Conservation (phyloP, 1,139 yeast species). For the Pneumocystis murina region DNA sequence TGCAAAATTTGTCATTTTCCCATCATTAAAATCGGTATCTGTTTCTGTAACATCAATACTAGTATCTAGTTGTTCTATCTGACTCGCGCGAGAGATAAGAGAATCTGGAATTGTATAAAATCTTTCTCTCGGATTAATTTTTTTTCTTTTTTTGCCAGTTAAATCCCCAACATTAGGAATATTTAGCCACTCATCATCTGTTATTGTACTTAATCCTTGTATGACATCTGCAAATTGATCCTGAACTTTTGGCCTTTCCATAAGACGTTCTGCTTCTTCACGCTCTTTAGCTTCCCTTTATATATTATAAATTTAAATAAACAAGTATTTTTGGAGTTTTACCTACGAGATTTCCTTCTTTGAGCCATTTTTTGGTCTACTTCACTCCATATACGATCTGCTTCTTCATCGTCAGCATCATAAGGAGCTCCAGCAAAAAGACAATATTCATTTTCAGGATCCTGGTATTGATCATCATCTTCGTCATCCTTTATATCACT, state of each 20-base stretch:
- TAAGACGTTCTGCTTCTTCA: conserved; percentile 19
- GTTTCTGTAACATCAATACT: conserved; percentile 19
- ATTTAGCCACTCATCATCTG: conserved; percentile 62
- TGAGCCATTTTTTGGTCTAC: conserved; percentile 44
- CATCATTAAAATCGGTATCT: conserved; percentile 15
- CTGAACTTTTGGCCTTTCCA: conserved; percentile 24
- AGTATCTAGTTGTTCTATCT: conserved; percentile 24
- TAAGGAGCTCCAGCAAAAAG: conserved; percentile 20
- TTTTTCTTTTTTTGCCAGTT: conserved; percentile 62
- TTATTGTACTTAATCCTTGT: conserved; percentile 41
- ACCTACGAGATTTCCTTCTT: conserved; percentile 26
- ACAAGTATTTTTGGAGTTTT: background rate
- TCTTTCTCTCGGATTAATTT: conserved; percentile 50
- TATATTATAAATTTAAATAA: background rate
- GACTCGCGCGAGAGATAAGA: conserved; percentile 29
- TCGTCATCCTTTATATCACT: conserved; percentile 22
- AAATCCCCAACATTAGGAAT: conserved; percentile 84
- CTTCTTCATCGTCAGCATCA: conserved; percentile 55
- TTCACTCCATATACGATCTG: conserved; percentile 51
- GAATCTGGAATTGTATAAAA: conserved; percentile 76
- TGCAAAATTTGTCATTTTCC: conserved; percentile 31
- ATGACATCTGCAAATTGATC: conserved; percentile 47
- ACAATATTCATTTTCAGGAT: conserved; percentile 29
- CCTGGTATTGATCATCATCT: conserved; percentile 23
- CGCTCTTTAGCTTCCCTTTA: conserved; percentile 22